Percentiles rank a stretch among this genome's conserved stretches.
Conservation (phyloP, 1,284 basidiomycete species). For the Austroboletus niveus region DNA sequence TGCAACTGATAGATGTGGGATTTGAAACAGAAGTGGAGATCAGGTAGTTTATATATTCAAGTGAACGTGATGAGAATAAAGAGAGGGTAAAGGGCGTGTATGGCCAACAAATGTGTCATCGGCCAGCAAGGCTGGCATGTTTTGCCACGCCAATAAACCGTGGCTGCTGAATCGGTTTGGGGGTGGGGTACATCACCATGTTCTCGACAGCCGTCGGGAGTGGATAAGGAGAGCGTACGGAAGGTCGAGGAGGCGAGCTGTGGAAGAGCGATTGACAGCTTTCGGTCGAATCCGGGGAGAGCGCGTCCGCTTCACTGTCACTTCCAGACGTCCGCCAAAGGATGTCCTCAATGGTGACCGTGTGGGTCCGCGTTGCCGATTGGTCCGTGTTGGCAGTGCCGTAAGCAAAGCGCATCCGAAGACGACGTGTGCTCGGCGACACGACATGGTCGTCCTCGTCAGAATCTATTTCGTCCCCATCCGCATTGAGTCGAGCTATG, state of each 20-base stretch:
- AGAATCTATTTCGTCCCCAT: slow-evolving; percentile 55
- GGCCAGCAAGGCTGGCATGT: slow-evolving; percentile 35
- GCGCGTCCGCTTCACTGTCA: slow-evolving; percentile 25
- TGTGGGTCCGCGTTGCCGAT: slow-evolving; percentile 15
- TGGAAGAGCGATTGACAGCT: slow-evolving; percentile 14
- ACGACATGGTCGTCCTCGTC: slow-evolving; percentile 34
- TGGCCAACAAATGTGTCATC: slow-evolving; percentile 20
- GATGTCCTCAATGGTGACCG: slow-evolving; percentile 29
- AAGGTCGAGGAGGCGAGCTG: slow-evolving; percentile 12
- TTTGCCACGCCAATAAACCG: slow-evolving; percentile 29
- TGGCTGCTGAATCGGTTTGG: slow-evolving; percentile 11
- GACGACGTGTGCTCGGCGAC: slow-evolving; percentile 24
- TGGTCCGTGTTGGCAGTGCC: slow-evolving; percentile 16
- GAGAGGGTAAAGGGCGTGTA: not conserved
- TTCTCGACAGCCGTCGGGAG: slow-evolving; percentile 51
- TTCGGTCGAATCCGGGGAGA: slow-evolving; percentile 26
- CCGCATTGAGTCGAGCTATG: slow-evolving; percentile 52
- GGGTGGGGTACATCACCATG: slow-evolving; percentile 37
- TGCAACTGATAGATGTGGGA: no score
- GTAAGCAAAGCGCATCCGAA: slow-evolving; percentile 30
- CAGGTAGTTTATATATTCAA: not conserved
- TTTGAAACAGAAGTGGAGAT: slow-evolving; percentile 5
- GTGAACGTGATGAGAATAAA: not conserved
- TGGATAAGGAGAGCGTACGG: slow-evolving; percentile 36
- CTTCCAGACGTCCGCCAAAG: slow-evolving; percentile 31